Evolutionary conservation across 805 yeast genomes (phyloP), one percentile per base, ranked within the genome.

Genomic region (Starmerella kuoi): DNA sequence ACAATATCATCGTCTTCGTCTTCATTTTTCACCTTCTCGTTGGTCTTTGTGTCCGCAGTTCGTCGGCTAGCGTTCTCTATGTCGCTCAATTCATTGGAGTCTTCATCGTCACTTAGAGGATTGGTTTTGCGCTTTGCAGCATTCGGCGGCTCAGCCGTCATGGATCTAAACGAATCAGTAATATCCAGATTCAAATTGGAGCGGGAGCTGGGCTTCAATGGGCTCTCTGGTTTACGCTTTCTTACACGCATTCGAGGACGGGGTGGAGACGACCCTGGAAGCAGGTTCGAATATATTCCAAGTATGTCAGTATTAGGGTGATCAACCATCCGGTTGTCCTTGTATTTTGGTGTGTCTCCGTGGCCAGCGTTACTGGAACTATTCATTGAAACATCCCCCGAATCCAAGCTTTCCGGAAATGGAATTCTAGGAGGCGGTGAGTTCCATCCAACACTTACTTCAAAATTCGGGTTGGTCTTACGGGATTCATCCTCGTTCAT

Each of bases 191-290:
- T 14, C 14, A 14, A 14, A 14, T 25, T 14, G 14, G 14, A 14
- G 9, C 28, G 9, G 14, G 12, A 11, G 14, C 14, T 25, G 28
- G 12, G 11, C 12, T 12, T 28, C 20, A 38, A 14, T 5, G 41
- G 41, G 22, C 41, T 38, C 30, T 38, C 41, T n/a, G 36, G 41
- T 23, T 38, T 30, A 9, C 41, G 41, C 31, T 38, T 38, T 6
- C 33, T 9, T 19, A 30, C 33, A 7, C 33, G 9, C 8, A 9
- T 19, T 4, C 44, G 38, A 4, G 50, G 52, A 25, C 45, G 37
- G 9, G 52, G 52, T 7, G 52, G 52, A 12, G 52, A 48, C 11
- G 52, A 48, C 3, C 42, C 52, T 11, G 51, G 51, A 3, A 48
- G 30, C 15, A 48, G 22, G 2, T 32, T 31, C 11, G 51, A 34